phyloP scores from a whole-genome alignment of 208 protist genomes.

The Wallacemonas sp. region DNA sequence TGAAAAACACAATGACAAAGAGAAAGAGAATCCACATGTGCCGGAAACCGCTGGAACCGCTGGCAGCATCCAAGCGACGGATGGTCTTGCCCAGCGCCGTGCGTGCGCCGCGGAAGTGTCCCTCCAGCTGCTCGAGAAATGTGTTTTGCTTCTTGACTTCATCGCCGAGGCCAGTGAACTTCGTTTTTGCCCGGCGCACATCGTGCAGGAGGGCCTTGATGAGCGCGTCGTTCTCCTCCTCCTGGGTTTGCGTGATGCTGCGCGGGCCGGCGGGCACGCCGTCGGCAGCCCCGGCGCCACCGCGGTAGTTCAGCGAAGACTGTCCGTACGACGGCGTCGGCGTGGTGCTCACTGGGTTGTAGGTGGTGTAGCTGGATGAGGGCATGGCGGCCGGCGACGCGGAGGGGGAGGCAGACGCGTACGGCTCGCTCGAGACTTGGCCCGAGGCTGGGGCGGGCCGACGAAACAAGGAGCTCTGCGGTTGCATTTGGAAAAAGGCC shows the following conservation, averaged over 20 bases:
- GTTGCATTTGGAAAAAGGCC: slow-evolving; percentile 36
- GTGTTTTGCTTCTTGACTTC: slow-evolving; percentile 77
- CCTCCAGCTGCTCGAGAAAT: slow-evolving; percentile 54
- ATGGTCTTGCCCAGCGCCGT: slow-evolving; percentile 51
- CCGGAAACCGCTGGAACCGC: slow-evolving; percentile 33
- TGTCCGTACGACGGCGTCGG: neutral
- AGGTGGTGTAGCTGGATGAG: too few relatives aligned
- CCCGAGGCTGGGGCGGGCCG: slow-evolving; percentile 24
- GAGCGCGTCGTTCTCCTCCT: slow-evolving; percentile 76
- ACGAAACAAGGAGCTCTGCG: slow-evolving; percentile 70
- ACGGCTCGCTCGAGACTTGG: neutral
- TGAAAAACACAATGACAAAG: slow-evolving; percentile 73
- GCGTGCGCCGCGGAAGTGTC: slow-evolving; percentile 40
- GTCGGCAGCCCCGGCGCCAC: neutral
- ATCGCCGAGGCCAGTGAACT: slow-evolving; percentile 53
- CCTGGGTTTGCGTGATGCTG: slow-evolving; percentile 19
- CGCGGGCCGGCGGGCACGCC: slow-evolving; percentile 4
- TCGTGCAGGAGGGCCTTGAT: slow-evolving; percentile 68
- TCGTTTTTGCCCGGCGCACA: slow-evolving; percentile 48
- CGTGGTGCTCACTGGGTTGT: too few relatives aligned
- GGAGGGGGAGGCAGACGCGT: neutral
- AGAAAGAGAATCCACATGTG: slow-evolving; percentile 88
- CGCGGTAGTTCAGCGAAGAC: slow-evolving; percentile 9
- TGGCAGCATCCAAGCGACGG: slow-evolving; percentile 40
- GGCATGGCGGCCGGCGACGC: neutral